Evolutionary conservation across 164 flowering plant genomes (phyloP).

Genomic region (Sextonia rubra): DNA sequence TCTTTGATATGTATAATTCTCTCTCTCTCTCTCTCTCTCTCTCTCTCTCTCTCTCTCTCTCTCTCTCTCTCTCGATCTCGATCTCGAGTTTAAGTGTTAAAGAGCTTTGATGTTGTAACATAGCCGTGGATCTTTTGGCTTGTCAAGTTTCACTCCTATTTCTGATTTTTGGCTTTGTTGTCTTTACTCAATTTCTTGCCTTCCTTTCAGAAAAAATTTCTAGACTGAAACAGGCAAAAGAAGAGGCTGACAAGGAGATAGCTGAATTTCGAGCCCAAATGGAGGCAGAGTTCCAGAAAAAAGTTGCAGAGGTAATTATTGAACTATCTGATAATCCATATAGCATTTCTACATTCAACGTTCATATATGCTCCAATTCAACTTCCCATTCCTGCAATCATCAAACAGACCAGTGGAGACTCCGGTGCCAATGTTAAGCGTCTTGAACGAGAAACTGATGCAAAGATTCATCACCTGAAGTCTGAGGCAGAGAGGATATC

Average conservation of each 20-base stretch:
- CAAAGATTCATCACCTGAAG: constrained; percentile 61
- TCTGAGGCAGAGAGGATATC: constrained; percentile 52
- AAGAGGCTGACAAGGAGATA: constrained; percentile 67
- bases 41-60: too few relatives aligned
- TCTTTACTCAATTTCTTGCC: not conserved
- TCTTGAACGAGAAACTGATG: constrained; percentile 75
- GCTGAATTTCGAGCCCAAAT: constrained; percentile 53
- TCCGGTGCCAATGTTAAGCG: constrained; percentile 90
- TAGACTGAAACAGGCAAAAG: constrained; percentile 71
- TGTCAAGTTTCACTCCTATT: not conserved
- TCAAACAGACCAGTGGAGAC: constrained; percentile 82
- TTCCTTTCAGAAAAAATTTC: constrained; percentile 47
- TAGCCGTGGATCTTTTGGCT: too few relatives aligned
- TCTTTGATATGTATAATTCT: too few relatives aligned
- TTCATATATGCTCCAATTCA: not conserved
- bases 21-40: too few relatives aligned
- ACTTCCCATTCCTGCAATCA: not conserved
- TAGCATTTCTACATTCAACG: too few relatives aligned
- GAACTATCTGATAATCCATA: not conserved
- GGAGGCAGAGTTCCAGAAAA: constrained; percentile 59
- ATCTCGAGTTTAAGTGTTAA: too few relatives aligned
- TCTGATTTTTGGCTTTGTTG: not conserved
- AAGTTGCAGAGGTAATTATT: constrained; percentile 43
- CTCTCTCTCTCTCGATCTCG: too few relatives aligned
- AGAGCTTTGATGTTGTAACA: too few relatives aligned